Base-by-base conservation (phyloP, 169 alveolate species). In the Cryptosporidium bovis region DNA sequence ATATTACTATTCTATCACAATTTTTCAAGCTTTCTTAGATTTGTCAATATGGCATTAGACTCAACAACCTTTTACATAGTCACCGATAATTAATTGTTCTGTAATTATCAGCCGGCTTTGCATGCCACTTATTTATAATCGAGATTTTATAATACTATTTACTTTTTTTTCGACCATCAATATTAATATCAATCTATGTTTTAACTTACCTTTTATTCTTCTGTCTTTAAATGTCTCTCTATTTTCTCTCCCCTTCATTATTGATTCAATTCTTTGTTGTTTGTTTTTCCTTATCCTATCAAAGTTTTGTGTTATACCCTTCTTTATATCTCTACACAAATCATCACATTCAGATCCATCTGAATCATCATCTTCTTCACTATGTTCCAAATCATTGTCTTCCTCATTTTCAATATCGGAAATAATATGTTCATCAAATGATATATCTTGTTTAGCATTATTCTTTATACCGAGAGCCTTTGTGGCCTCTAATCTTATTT, bases 51-150 rank as follows among this genome's bases (percentile, higher is more conserved):
- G 69, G 87, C 87, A 77, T 62, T 77, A 77, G 87, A 77, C 87
- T 56, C 87, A 77, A 77, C 87, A 77, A 77, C 87, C 71, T 77
- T 67, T 77, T 62, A 77, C 71, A 62, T 60, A 62, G 69, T 62
- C 69, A 56, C 71, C 46, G 56, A 27, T 77, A 60, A 77, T 40
- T 60, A 77, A 56, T 62, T 16, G 8, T 48, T 18, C 29, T 44
- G 64, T 77, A 77, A 31, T 46, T 33, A 62, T 40, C 51, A 77
- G 87, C 87, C 87, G 87, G 87, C 87, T 77, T 77, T 60, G 69
- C 71, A 62, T 77, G 87, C 87, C 87, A 53, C 51, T 24, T 20
- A 50, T 46, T n/a, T 66, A 66, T 16, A 40, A 18, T 40, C 0
- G 0, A 40, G 13, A 40, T 40, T 53, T n/a, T 53, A 53, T 53